phyloP scores from a whole-genome alignment of 441 rosid species.

The Hura crepitans region DNA sequence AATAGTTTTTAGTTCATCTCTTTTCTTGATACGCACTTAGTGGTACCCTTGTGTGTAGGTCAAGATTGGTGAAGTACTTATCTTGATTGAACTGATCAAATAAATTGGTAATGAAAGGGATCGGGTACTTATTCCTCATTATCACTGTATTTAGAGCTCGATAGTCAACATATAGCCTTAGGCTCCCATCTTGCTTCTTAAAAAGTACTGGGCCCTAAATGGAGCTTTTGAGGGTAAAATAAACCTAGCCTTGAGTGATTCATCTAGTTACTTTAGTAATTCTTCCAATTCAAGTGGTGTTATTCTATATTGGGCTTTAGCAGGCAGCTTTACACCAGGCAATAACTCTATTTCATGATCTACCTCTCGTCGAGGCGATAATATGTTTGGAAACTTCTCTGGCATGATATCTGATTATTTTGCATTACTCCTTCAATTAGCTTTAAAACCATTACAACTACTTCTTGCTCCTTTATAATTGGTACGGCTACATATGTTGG shows the following conservation, averaged over 20 bases:
- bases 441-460: no score
- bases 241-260: no score
- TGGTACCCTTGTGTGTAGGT: background rate
- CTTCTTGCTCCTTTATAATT: no score
- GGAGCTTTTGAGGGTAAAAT: background rate
- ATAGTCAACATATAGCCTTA: background rate
- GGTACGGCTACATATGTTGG: no score
- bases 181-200: background rate
- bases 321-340: no score
- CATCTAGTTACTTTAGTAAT: background rate
- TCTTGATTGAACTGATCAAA: background rate
- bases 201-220: background rate
- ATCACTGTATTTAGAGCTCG: background rate
- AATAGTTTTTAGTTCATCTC: background rate
- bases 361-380: no score
- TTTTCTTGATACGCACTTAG: background rate
- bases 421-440: no score
- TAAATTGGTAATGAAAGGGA: background rate
- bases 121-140: background rate
- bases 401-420: no score
- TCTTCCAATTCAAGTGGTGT: background rate
- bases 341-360: no score
- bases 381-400: no score
- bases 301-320: background rate
- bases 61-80: background rate